Evolutionary conservation across 2,329 filamentous ascomycete genomes (phyloP), one percentile per base, ranked within the genome.

Genomic region (Teratosphaeria gauchensis): DNA sequence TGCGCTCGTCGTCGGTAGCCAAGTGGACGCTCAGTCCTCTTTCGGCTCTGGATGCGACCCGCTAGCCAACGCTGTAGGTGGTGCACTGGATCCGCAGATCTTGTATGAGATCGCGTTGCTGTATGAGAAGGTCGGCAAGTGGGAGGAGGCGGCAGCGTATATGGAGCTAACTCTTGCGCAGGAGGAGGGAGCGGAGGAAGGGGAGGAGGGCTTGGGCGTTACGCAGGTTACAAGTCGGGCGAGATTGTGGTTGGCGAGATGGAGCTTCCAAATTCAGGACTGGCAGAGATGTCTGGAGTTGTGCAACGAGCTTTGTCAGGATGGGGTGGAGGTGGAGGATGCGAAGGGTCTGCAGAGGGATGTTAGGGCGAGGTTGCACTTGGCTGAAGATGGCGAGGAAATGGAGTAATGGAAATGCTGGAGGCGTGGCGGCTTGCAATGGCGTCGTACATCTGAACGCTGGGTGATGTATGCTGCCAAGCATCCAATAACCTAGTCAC

Each of bases 121-220:
- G 75, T 95, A 96, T 71, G 92, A 97, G 72, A 82, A 86, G 53
- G 78, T 95, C 0, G 84, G 84, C 11, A 85, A 94, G 53, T 82
- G 86, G 65, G 85, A 87, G 1, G 89, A 96, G 70, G 89, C 91
- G 5, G 89, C 89, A 33, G 85, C 87, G 0, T 99, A 96, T 73
- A 97, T 99, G 94, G 92, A 97, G 73, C 82, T 97, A 59, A 95
- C 90, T 46, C 81, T 99, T 16, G 89, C 91, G 16, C 94, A 97
- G 70, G 94, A 99, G 72, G 89, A 92, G 53, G 92, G 91, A 0
- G 63, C 76, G 19, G 75, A 80, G 3, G 73, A 72, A 4, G 72
- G 70, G 6, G 70, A 58, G 1, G 70, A 72, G 12, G 83, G 90
- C 0, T 90, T 90, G 0, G 92, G 92, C 0, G 92, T 96, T 1